Percentiles rank a stretch among this genome's conserved stretches.
These are phyloP conservation scores for Nicotiana tomentosiformis DNA, from an alignment of 257 asterid genomes.

Conservation along the genomic window DNA sequence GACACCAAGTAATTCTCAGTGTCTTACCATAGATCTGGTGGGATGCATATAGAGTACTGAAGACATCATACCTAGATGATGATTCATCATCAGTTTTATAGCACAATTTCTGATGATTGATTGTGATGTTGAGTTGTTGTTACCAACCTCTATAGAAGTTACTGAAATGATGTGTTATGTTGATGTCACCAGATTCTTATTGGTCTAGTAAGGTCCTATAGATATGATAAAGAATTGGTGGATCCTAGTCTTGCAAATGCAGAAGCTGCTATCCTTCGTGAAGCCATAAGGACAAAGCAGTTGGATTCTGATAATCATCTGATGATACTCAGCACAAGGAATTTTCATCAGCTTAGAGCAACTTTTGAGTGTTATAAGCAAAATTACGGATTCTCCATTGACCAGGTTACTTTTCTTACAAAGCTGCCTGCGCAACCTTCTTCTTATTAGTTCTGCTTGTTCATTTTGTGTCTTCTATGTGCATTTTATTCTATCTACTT, in stretches of 20 bases:
- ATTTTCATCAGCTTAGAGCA: constrained; percentile 57
- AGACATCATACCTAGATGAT: neutral
- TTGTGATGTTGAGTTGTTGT: neutral
- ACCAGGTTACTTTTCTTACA: constrained; percentile 34
- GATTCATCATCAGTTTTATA: neutral
- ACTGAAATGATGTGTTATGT: neutral
- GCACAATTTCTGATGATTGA: neutral
- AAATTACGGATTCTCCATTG: constrained; percentile 47
- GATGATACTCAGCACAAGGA: constrained; percentile 55
- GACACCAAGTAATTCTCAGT: neutral
- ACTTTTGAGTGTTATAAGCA: constrained; percentile 56
- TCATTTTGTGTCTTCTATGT: neutral
- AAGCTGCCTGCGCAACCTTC: neutral
- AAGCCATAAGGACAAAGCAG: constrained; percentile 38
- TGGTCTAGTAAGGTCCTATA: constrained; percentile 59
- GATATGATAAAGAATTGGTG: constrained; percentile 57
- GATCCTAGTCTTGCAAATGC: constrained; percentile 36
- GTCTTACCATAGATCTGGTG: neutral
- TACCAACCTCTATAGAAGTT: neutral
- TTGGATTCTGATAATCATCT: constrained; percentile 42
- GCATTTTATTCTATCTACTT: neutral
- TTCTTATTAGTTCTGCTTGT: neutral
- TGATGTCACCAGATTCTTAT: constrained; percentile 48
- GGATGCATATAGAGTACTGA: neutral
- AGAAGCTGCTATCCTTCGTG: constrained; percentile 58